Conservation (phyloP, 345 rosid genomes). For the Leavenworthia alabamica region DNA sequence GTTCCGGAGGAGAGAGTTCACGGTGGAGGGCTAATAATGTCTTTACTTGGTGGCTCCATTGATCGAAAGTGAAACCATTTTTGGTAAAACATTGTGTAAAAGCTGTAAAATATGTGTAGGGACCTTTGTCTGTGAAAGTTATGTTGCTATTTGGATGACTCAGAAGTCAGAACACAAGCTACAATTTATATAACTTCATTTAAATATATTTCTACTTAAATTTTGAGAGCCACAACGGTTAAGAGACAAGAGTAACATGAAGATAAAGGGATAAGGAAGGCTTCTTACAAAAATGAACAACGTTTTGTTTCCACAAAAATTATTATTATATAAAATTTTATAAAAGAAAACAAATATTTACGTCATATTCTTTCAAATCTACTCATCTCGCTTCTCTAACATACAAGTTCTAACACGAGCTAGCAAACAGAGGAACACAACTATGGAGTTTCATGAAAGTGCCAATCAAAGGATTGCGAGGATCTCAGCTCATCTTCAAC, state of each 20-base stretch:
- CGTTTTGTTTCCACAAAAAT: slow-evolving; percentile 44
- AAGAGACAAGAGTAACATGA: slow-evolving; percentile 1
- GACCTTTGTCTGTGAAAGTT: no score
- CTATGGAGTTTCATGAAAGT: slow-evolving; percentile 44
- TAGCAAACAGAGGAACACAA: slow-evolving; percentile 10
- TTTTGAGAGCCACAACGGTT: slow-evolving; percentile 36
- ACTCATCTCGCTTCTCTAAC: slow-evolving; percentile 26
- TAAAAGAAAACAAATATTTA: not conserved
- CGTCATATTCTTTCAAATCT: slow-evolving; percentile 44
- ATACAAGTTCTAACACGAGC: not conserved
- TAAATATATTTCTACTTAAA: not conserved
- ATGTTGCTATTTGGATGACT: no score
- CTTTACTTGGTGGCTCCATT: slow-evolving; percentile 61
- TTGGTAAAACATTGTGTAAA: no score
- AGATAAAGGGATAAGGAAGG: slow-evolving; percentile 47
- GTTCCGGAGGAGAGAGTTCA: slow-evolving; percentile 97
- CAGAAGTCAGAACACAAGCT: no score
- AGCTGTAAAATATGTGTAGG: no score
- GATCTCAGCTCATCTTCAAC: slow-evolving; percentile 57
- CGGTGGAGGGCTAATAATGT: slow-evolving; percentile 86
- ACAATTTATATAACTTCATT: not conserved
- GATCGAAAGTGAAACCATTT: slow-evolving; percentile 29
- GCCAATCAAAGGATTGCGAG: slow-evolving; percentile 55
- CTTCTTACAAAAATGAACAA: slow-evolving; percentile 9
- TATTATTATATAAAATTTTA: not conserved